Evolutionary conservation across 768 basidiomycete genomes (phyloP).

Genomic region (Trametes cingulata): DNA sequence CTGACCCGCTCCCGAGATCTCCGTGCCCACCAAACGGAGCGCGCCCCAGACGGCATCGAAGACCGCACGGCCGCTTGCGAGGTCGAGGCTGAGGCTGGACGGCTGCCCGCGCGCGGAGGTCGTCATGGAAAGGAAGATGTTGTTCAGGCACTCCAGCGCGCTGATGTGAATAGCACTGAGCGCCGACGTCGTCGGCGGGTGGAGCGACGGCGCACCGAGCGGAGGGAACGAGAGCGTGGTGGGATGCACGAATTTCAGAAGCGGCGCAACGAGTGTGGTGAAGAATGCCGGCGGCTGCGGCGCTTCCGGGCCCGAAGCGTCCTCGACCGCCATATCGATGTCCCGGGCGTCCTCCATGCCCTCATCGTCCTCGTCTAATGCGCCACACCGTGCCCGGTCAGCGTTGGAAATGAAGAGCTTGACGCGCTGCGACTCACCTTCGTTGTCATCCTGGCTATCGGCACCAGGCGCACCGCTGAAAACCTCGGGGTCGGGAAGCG

Average conservation of each 20-base stretch:
- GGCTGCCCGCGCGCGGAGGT: conserved; percentile 41
- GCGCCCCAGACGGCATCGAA: conserved; percentile 72
- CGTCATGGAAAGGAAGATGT: conserved; percentile 73
- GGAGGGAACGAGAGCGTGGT: conserved; percentile 84
- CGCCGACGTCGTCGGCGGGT: conserved; percentile 87
- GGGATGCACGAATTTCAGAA: conserved; percentile 70
- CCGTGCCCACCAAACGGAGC: conserved; percentile 58
- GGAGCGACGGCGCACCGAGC: conserved; percentile 61
- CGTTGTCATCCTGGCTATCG: conserved; percentile 36
- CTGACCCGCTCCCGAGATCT: conserved; percentile 56
- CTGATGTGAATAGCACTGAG: conserved; percentile 82
- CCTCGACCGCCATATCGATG: conserved; percentile 29
- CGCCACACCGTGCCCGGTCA: neutral
- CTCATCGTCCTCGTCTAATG: conserved; percentile 40
- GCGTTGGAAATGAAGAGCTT: conserved; percentile 32
- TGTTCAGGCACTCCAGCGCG: conserved; percentile 88
- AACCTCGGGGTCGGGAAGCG: conserved; percentile 71
- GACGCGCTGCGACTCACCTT: conserved; percentile 39
- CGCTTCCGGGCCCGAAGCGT: conserved; percentile 15
- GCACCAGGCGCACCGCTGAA: conserved; percentile 33
- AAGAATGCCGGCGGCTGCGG: conserved; percentile 41
- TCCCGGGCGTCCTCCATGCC: conserved; percentile 35
- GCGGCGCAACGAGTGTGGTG: conserved; percentile 64
- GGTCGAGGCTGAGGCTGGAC: conserved; percentile 9
- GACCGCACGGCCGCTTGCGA: conserved; percentile 47